These are phyloP conservation scores for Oryza coarctata DNA, from an alignment of 176 grass and related monocot species.

Conservation along the genomic window DNA sequence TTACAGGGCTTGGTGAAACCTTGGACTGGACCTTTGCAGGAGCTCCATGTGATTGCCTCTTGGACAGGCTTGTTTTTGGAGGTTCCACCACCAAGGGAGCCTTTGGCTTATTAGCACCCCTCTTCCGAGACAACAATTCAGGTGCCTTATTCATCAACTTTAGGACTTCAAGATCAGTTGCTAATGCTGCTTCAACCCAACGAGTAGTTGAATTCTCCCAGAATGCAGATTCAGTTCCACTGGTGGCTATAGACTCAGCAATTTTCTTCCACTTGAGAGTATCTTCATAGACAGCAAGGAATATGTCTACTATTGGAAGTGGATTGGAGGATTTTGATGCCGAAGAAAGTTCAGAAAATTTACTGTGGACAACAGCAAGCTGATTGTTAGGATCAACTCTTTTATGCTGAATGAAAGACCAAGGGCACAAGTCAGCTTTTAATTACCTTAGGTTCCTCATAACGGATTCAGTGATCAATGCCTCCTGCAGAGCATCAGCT, in stretches of 20 bases:
- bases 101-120: constrained; percentile 27
- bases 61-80: constrained; percentile 54
- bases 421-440: background rate
- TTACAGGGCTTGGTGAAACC: constrained; percentile 11
- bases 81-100: constrained; percentile 32
- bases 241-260: constrained; percentile 37
- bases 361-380: constrained; percentile 40
- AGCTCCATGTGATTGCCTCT: constrained; percentile 41
- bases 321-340: constrained; percentile 52
- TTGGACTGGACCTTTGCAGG: constrained; percentile 45
- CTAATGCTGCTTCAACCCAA: constrained; percentile 76
- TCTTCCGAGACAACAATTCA: constrained; percentile 33
- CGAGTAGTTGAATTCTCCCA: constrained; percentile 45
- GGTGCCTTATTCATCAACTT: constrained; percentile 44
- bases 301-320: constrained; percentile 60
- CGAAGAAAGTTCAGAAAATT: constrained; percentile 67
- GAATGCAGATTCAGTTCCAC: constrained; percentile 7
- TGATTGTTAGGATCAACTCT: background rate
- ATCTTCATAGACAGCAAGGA: constrained; percentile 65
- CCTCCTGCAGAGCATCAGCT: constrained; percentile 65
- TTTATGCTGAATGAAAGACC: background rate
- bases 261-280: constrained; percentile 50
- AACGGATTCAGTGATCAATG: constrained; percentile 63
- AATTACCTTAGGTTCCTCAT: constrained; percentile 69
- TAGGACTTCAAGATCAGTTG: constrained; percentile 75